phyloP scores from a whole-genome alignment of 176 grass and related monocot species.

The Oryza brachyantha region DNA sequence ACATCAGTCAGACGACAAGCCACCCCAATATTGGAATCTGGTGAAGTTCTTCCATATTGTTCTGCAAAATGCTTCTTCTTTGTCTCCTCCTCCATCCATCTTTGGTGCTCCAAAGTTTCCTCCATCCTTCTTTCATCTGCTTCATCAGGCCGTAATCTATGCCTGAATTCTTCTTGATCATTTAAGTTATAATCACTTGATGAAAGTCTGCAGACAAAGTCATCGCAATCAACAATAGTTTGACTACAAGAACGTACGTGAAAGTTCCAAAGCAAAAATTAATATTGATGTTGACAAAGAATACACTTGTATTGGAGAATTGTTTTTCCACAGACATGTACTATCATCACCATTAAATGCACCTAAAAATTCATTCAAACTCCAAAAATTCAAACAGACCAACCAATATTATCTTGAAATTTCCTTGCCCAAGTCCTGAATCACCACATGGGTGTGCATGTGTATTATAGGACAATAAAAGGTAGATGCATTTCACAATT shows the following conservation, averaged over 20 bases:
- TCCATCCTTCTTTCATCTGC: conserved; percentile 88
- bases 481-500: background rate
- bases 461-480: background rate
- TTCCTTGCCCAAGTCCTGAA: background rate
- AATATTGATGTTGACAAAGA: conserved; percentile 3
- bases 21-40: conserved; percentile 24
- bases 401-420: background rate
- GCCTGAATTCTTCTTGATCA: conserved; percentile 71
- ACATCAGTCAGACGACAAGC: conserved; percentile 17
- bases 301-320: background rate
- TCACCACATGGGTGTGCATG: background rate
- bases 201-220: conserved; percentile 45
- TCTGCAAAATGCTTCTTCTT: conserved; percentile 65
- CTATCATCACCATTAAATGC: background rate
- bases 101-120: conserved; percentile 85
- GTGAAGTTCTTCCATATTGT: conserved; percentile 45
- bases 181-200: conserved; percentile 52
- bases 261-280: conserved; percentile 1
- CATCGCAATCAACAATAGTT: conserved; percentile 43
- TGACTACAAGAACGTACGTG: conserved; percentile 59
- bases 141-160: conserved; percentile 66
- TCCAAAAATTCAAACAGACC: background rate
- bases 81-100: conserved; percentile 75
- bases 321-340: background rate
- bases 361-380: background rate